Conservation (phyloP, 2,329 filamentous ascomycete genomes). For the Penicillium sp. region DNA sequence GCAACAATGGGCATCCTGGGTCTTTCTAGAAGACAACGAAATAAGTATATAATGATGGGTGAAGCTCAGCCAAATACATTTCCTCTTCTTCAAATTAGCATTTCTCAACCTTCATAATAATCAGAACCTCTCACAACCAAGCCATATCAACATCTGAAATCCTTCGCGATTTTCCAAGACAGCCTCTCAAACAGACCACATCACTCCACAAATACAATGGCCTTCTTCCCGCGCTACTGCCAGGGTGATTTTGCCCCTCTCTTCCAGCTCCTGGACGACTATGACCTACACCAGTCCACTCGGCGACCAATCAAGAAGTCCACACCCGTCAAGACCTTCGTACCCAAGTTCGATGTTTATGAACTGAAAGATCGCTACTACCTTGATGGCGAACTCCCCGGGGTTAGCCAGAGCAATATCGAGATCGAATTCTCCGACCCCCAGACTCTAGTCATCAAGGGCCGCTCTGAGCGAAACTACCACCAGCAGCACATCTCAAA, state of each 20-base stretch:
- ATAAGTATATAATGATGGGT: conserved; percentile 24
- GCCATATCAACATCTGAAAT: background rate
- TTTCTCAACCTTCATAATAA: conserved; percentile 1
- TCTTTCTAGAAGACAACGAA: conserved; percentile 23
- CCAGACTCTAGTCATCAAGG: conserved; percentile 51
- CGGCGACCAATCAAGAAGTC: conserved; percentile 23
- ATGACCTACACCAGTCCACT: conserved; percentile 39
- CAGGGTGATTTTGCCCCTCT: conserved; percentile 45
- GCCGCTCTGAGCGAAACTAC: conserved; percentile 43
- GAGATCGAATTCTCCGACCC: conserved; percentile 54
- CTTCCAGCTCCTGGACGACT: conserved; percentile 50
- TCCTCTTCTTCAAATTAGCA: conserved; percentile 14
- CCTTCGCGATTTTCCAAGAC: background rate
- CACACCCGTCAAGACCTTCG: conserved; percentile 37
- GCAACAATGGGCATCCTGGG: conserved; percentile 12
- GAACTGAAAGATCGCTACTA: conserved; percentile 47
- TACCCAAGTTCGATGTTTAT: conserved; percentile 50
- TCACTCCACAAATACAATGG: conserved; percentile 33
- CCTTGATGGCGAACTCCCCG: conserved; percentile 55
- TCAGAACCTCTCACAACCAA: background rate
- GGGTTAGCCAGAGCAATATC: conserved; percentile 51
- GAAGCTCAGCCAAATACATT: background rate
- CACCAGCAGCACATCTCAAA: conserved; percentile 23
- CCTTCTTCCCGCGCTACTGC: conserved; percentile 45
- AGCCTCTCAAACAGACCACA: background rate